Percentiles rank a stretch among this genome's conserved stretches.
Evolutionary conservation across 192 early-diverging fungal species (phyloP).

Genomic region (Cladochytrium replicatum): DNA sequence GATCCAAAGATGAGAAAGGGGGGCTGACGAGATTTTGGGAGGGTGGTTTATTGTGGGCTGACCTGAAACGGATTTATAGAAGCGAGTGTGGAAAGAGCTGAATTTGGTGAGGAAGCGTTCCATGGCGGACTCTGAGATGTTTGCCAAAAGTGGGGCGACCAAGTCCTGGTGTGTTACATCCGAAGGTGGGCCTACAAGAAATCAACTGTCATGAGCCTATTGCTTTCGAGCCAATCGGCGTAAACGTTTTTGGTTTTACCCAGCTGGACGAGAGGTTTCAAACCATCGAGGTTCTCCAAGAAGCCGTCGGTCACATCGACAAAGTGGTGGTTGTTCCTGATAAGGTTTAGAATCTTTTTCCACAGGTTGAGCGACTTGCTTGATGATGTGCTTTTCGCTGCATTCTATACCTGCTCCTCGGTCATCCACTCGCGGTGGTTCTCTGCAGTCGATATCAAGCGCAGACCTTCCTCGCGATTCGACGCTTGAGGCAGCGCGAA

Average conservation of each 20-base stretch:
- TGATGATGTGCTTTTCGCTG: no score
- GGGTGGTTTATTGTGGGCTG: not conserved
- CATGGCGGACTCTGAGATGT: conserved; percentile 59
- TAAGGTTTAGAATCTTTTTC: conserved; percentile 57
- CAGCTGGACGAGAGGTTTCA: no score
- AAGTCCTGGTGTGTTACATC: conserved; percentile 44
- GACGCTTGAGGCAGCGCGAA: no score
- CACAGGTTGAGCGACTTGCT: no score
- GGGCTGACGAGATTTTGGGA: no score
- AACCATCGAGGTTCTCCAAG: conserved; percentile 15
- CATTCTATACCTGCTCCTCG: conserved; percentile 2
- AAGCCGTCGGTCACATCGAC: conserved; percentile 83
- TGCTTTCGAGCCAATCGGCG: no score
- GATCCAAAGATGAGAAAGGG: no score
- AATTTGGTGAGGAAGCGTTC: conserved; percentile 60
- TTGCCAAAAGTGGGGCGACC: conserved; percentile 45
- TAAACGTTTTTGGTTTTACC: no score
- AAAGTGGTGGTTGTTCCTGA: conserved; percentile 56
- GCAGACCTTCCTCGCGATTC: no score
- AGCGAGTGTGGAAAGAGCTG: conserved; percentile 78
- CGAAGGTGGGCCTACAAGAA: conserved; percentile 49
- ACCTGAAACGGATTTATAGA: conserved; percentile 61
- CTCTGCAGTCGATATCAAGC: conserved; percentile 8
- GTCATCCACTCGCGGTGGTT: conserved; percentile 13
- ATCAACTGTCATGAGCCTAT: no score